Evolutionary conservation across 441 rosid genomes (phyloP), one percentile per base, ranked within the genome.

Genomic region (Croton laevigatus): DNA sequence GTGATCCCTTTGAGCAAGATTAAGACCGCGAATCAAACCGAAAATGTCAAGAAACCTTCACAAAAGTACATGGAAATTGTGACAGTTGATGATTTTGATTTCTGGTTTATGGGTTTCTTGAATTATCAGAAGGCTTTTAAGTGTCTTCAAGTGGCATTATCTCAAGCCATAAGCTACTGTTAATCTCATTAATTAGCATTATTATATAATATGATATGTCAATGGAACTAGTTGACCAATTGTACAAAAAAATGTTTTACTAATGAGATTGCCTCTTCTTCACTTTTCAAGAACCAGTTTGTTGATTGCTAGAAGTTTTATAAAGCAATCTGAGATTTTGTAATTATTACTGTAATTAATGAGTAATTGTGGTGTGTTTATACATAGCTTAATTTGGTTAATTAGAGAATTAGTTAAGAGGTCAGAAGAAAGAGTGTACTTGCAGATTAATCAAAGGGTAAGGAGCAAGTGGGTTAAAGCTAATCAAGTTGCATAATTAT

Each of bases 91-190:
- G 73, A 83, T 46, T 88, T 82, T 67, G 94, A 89, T 48, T 91
- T 91, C 87, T 91, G 96, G 96, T 88, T 91, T 64, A 85, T 87
- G 94, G 96, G 96, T 17, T 88, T 89, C 82, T 73, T 88, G 38
- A 89, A 83, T 48, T 80, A 81, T 73, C 81, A 87, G 73, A 86
- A 88, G 82, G 84, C 92, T 71, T 74, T 83, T 61, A 78, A 60
- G 9, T 70, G 57, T 13, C 81, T 89, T 78, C 81, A 80, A 69
- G 87, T 72, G 36, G 86, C 91, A 36, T 68, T 84, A 22, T 77
- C 84, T 65, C 77, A 71, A 66, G 51, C 65, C 48, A 19, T 38
- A 68, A 64, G n/a, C 36, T 60, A 71, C 55, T 22, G 11, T 17
- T 54, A n/a, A 16, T 16, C 53, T 65, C 17, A 10, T 66, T 53